A percentile compares a stretch with the other conserved stretches of the same genome.
Conservation (phyloP, 495 filamentous ascomycete genomes). For the Penicillium waksmanii region DNA sequence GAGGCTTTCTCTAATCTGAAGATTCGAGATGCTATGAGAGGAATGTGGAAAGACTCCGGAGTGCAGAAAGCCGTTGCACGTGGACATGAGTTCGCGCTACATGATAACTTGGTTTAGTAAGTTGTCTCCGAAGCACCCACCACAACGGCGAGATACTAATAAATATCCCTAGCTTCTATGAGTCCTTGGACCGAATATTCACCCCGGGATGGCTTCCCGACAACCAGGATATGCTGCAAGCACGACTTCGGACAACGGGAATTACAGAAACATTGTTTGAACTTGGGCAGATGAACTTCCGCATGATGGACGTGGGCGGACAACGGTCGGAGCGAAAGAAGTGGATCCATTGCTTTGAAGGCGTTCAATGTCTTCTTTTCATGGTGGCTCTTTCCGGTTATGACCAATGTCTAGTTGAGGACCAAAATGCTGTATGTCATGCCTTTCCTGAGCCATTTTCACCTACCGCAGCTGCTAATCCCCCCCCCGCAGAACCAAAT, state of each 20-base stretch:
- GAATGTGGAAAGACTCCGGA: slow-evolving; percentile 81
- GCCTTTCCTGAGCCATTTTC: background rate
- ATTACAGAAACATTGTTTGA: slow-evolving; percentile 98
- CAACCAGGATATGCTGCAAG: slow-evolving; percentile 94
- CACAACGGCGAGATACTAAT: background rate
- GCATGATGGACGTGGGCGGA: slow-evolving; percentile 98
- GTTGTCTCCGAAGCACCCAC: slow-evolving; percentile 30
- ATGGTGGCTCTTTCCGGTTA: slow-evolving; percentile 96
- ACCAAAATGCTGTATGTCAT: slow-evolving; percentile 87
- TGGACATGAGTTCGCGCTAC: slow-evolving; percentile 94
- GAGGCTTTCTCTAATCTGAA: slow-evolving; percentile 69
- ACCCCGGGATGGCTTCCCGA: slow-evolving; percentile 87
- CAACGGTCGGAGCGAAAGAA: slow-evolving; percentile 98
- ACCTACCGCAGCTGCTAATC: background rate
- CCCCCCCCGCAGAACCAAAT: slow-evolving; percentile 82
- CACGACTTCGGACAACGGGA: slow-evolving; percentile 89
- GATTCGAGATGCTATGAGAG: slow-evolving; percentile 75
- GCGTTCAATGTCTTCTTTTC: slow-evolving; percentile 91
- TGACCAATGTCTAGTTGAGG: slow-evolving; percentile 95
- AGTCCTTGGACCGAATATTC: slow-evolving; percentile 87
- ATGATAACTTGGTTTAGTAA: slow-evolving; percentile 94
- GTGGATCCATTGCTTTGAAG: slow-evolving; percentile 99
- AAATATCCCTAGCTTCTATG: slow-evolving; percentile 73
- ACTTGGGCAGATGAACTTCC: slow-evolving; percentile 90
- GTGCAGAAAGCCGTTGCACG: slow-evolving; percentile 85